Conservation (phyloP, 2,329 filamentous ascomycete species). For the Myriosclerotinia curreyana region DNA sequence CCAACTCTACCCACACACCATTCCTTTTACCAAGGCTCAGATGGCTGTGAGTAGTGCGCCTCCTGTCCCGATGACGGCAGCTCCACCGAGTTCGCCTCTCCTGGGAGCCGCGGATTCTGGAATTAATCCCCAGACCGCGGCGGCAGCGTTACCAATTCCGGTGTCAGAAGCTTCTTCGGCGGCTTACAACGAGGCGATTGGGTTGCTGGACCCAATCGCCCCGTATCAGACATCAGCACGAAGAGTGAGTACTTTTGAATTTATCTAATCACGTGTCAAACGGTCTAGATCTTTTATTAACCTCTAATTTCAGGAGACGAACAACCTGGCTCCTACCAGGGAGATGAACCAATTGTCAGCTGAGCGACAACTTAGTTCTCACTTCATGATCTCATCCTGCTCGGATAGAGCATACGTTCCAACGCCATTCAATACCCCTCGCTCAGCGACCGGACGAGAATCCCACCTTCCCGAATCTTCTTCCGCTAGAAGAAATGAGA, state of each 20-base stretch:
- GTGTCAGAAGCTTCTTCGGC: background rate
- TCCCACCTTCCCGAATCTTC: background rate
- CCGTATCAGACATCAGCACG: background rate
- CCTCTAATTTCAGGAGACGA: background rate
- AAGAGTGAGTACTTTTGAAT: background rate
- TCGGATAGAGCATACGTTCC: constrained; percentile 6
- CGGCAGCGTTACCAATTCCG: background rate
- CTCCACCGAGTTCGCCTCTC: constrained; percentile 18
- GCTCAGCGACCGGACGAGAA: background rate
- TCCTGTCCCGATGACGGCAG: background rate
- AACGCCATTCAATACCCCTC: constrained; percentile 16
- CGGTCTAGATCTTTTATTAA: background rate
- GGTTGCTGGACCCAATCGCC: background rate
- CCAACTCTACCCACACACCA: no score
- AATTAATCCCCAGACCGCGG: background rate
- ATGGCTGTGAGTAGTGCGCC: background rate
- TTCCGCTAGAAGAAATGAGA: background rate
- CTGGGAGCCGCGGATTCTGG: background rate
- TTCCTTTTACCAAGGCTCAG: background rate
- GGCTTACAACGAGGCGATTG: constrained; percentile 6
- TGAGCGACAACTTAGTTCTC: background rate
- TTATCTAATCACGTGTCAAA: constrained; percentile 3
- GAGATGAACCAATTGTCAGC: background rate
- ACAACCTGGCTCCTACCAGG: background rate
- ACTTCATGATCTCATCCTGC: constrained; percentile 17